Base-by-base conservation (phyloP, 2,329 filamentous ascomycete species). In the Fusarium sp. region DNA sequence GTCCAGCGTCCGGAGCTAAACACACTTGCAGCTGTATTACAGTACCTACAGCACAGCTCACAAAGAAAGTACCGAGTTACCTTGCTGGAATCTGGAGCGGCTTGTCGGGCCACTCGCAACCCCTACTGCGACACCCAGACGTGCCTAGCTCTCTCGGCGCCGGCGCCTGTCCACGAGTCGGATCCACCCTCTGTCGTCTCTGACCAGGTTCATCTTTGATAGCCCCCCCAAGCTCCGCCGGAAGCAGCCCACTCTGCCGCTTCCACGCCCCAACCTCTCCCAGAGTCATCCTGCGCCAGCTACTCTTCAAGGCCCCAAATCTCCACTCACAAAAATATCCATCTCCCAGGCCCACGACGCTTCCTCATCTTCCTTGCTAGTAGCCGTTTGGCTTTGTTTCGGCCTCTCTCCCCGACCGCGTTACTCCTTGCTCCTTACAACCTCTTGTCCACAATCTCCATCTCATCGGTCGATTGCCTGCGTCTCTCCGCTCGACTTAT, bases 281-380 rank as follows among this genome's bases (percentile, higher is more conserved):
- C 67, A 59, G 62, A 42, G 65, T 40, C 69, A 29, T 69, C 73
- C 54, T 68, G 63, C 64, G 63, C 62, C 69, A 73, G 50, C 70
- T 40, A 66, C 67, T 78, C 62, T 70, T 62, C 66, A 68, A 65
- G 66, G 67, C 66, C 64, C 65, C 58, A 65, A 65, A 77, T 79
- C 76, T 76, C 78, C 80, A 78, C 80, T 47, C 70, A 29, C 71
- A 76, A 80, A 54, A 78, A 76, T 79, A 77, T 74, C 76, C 74
- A 65, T 68, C 74, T 74, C 75, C 67, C 65, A 69, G 59, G 73
- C 68, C 70, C 68, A 70, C 75, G 73, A 65, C 35, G 29, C 68
- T 74, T 73, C 69, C 64, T 68, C 35, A 45, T 63, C 66, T 78
- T 75, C 79, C 79, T 80, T 80, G 78, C 75, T 77, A 77, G 79